Conservation (phyloP, 305 asterid species). For the Petunia hybrid region DNA sequence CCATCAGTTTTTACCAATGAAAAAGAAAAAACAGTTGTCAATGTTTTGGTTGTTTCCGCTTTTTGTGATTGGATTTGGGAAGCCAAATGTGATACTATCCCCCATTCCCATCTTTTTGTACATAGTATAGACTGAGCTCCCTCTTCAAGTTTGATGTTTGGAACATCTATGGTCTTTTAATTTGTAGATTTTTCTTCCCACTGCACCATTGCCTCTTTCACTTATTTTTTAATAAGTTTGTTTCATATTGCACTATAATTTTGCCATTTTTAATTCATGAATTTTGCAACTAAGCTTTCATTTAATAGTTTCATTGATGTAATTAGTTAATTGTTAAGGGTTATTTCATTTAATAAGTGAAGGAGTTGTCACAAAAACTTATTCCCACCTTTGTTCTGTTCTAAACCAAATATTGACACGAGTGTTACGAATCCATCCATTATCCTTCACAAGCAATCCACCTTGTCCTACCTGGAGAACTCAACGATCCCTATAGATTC, state of each 20-base stretch:
- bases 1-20: too few relatives aligned
- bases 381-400: neutral
- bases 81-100: neutral
- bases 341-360: conserved; percentile 5
- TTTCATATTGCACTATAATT: neutral
- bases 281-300: neutral
- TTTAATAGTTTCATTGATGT: conserved; percentile 3
- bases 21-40: neutral
- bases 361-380: neutral
- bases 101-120: neutral
- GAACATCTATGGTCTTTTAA: too few relatives aligned
- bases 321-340: neutral
- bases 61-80: conserved; percentile 4
- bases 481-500: neutral
- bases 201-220: conserved; percentile 2
- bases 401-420: neutral
- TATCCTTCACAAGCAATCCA: conserved; percentile 21
- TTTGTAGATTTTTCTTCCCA: too few relatives aligned
- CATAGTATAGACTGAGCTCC: too few relatives aligned
- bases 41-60: neutral
- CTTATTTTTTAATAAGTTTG: neutral
- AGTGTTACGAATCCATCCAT: conserved; percentile 16
- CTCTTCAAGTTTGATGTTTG: too few relatives aligned
- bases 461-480: conserved; percentile 11
- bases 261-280: neutral